Percentiles rank a stretch among this genome's conserved stretches.
These are phyloP conservation scores for Hypoxylon fuscum DNA, from an alignment of 495 filamentous ascomycete species.

Conservation along the genomic window DNA sequence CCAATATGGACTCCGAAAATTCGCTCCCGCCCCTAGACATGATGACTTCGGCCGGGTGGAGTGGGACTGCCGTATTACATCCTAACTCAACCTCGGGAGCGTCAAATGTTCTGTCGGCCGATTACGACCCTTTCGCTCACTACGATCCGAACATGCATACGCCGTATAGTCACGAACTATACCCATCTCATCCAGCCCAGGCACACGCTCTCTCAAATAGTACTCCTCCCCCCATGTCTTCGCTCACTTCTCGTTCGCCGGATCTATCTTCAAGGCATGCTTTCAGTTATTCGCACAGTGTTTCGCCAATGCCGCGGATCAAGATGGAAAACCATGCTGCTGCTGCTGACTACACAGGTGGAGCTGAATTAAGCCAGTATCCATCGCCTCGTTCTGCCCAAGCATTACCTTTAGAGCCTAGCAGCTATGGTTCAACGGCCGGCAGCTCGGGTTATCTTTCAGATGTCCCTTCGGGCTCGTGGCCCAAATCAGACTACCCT, in stretches of 20 bases:
- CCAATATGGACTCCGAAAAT: conserved; percentile 51
- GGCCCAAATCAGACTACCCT: conserved; percentile 60
- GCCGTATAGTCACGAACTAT: conserved; percentile 59
- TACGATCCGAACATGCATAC: conserved; percentile 51
- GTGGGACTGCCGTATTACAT: conserved; percentile 47
- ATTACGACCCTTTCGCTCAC: conserved; percentile 62
- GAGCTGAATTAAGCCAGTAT: conserved; percentile 55
- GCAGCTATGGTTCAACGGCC: conserved; percentile 47
- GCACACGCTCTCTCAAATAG: conserved; percentile 41
- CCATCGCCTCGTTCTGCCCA: conserved; percentile 57
- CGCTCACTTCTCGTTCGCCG: conserved; percentile 54
- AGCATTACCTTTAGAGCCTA: conserved; percentile 50
- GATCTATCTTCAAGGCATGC: conserved; percentile 46
- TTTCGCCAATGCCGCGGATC: conserved; percentile 56
- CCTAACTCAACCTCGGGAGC: conserved; percentile 50
- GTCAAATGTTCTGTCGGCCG: conserved; percentile 60
- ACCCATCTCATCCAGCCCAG: conserved; percentile 53
- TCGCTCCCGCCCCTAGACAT: conserved; percentile 54
- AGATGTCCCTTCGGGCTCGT: conserved; percentile 56
- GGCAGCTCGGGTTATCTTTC: conserved; percentile 58
- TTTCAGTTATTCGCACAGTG: conserved; percentile 48
- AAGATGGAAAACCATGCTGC: conserved; percentile 57
- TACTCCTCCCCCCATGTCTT: conserved; percentile 54
- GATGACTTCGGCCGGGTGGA: conserved; percentile 56
- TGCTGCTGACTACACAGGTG: conserved; percentile 49